A percentile compares a stretch with the other conserved stretches of the same genome.
These are phyloP conservation scores for Alternaria triticina DNA, from an alignment of 2,329 filamentous ascomycete species.

Conservation along the genomic window DNA sequence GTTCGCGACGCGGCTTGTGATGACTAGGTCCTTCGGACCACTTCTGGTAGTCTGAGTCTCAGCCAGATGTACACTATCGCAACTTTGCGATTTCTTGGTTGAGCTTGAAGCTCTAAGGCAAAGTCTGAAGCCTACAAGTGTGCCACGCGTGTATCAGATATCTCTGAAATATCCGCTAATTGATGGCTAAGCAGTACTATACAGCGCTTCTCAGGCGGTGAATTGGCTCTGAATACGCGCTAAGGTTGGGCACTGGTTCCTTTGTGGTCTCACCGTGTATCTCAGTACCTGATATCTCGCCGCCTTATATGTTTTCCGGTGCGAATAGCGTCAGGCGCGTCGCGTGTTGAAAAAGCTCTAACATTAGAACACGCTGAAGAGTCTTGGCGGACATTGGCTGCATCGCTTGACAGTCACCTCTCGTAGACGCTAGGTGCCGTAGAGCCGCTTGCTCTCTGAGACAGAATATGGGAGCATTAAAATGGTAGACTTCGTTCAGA, in stretches of 20 bases:
- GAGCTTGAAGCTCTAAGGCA: slow-evolving; percentile 45
- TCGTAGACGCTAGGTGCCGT: neutral
- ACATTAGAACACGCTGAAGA: neutral
- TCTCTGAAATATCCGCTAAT: slow-evolving; percentile 14
- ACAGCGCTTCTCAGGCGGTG: neutral
- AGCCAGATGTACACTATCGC: slow-evolving; percentile 45
- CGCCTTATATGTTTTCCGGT: neutral
- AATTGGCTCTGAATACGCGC: neutral
- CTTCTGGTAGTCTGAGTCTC: slow-evolving; percentile 50
- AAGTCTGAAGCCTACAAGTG: slow-evolving; percentile 37
- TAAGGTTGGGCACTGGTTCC: neutral
- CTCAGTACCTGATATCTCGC: neutral
- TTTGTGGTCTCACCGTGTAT: neutral
- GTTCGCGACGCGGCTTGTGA: slow-evolving; percentile 23
- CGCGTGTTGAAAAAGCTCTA: neutral
- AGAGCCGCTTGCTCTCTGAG: neutral
- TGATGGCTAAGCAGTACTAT: neutral
- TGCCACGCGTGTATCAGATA: neutral
- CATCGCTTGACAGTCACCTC: neutral
- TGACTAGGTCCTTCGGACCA: slow-evolving; percentile 43
- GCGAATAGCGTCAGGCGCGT: neutral
- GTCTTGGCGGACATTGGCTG: neutral
- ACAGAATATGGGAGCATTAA: neutral
- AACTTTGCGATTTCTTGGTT: slow-evolving; percentile 40
- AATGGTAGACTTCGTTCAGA: neutral